Evolutionary conservation across 2,329 filamentous ascomycete genomes (phyloP).

Genomic region (Calonectria pteridis): DNA sequence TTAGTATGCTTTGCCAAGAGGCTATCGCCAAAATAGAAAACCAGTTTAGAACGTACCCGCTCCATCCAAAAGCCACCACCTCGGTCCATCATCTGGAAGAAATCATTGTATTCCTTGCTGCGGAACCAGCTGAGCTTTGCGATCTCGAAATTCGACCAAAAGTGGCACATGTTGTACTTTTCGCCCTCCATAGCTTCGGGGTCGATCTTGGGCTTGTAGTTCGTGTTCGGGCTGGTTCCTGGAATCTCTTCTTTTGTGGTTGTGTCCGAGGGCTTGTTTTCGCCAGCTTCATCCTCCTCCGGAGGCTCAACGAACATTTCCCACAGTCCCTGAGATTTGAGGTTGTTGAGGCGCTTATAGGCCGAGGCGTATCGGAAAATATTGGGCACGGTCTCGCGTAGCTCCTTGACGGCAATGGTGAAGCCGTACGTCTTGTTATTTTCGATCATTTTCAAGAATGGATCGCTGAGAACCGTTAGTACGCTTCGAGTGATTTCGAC

Average conservation of each 20-base stretch:
- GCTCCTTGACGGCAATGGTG: conserved; percentile 97
- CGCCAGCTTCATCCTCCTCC: conserved; percentile 71
- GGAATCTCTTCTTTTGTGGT: conserved; percentile 77
- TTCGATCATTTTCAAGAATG: conserved; percentile 94
- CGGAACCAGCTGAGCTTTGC: conserved; percentile 95
- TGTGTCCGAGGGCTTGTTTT: conserved; percentile 64
- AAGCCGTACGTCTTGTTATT: conserved; percentile 98
- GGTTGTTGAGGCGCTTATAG: conserved; percentile 92
- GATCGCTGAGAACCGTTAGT: conserved; percentile 72
- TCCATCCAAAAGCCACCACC: conserved; percentile 99
- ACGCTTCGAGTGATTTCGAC: background rate
- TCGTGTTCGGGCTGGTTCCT: conserved; percentile 78
- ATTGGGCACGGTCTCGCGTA: conserved; percentile 97
- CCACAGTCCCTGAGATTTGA: conserved; percentile 94
- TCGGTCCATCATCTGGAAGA: conserved; percentile 98
- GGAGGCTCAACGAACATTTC: conserved; percentile 95
- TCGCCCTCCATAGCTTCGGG: conserved; percentile 96
- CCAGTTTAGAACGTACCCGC: conserved; percentile 69
- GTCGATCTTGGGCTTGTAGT: conserved; percentile 83
- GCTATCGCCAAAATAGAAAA: background rate
- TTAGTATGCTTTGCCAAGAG: conserved; percentile 38
- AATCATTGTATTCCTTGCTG: conserved; percentile 97
- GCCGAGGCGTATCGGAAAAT: conserved; percentile 99
- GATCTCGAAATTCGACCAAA: conserved; percentile 99
- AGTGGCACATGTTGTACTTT: conserved; percentile 99